Base-by-base conservation (phyloP, 495 filamentous ascomycete genomes). In the Aspergillus campestris region DNA sequence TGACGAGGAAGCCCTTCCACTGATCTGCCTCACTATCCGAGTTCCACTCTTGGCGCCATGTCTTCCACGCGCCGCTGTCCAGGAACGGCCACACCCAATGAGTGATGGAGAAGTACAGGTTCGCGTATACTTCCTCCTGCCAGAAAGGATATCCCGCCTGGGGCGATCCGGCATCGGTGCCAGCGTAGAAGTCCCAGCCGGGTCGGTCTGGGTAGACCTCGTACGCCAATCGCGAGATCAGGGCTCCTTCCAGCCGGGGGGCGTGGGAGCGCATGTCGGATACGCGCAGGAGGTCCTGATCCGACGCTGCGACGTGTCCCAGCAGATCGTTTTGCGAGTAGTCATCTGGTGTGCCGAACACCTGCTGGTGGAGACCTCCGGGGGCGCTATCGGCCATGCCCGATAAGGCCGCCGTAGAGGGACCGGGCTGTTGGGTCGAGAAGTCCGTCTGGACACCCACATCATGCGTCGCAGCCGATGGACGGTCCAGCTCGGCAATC, bases 41-140 rank as follows among this genome's bases (percentile, higher is more conserved):
- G 3, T 29, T 31, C 27, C 46, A 48, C 5, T 65, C 51, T 7
- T 40, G 44, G 27, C 57, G 51, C 61, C 61, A 65, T 10, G 27
- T 41, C 43, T 39, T 57, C 59, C 61, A 65, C 5, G 46, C 40
- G 8, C 39, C 36, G 14, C 60, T 50, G 33, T 62, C 52, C 2
- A 65, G 37, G 14, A 65, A 62, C 7, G 61, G 61, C 61, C 61
- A 65, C 34, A 58, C 59, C n/a, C 57, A 56, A 35, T 65, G 49
- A 7, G 61, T 55, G 38, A 62, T 58, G 7, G 53, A 53, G 29
- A 65, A 62, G 41, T 59, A 65, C 2, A 62, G 31, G 15, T 57
- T 65, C n/a, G 59, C 51, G 36, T 65, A 65, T 5, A 61, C 52
- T 34, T 61, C 59, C n/a, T 47, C 51, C 3, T 61, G 50, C 57